Evolutionary conservation across 164 flowering plant species (phyloP), one percentile per base, ranked within the genome.

Genomic region (Aristolochia californica): DNA sequence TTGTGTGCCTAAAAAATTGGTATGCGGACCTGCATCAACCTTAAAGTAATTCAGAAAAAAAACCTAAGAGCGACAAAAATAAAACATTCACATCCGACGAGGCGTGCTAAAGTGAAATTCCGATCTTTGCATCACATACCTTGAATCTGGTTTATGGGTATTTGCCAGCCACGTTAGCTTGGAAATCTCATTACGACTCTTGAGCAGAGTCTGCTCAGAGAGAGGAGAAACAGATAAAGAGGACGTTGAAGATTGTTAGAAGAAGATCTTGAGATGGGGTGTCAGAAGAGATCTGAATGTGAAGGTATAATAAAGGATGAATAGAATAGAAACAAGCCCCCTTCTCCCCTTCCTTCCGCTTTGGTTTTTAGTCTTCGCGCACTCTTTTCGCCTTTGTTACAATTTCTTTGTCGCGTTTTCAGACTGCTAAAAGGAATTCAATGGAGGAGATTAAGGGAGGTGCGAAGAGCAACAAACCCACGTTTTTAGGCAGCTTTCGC

Each of bases 401-500:
- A 55, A n/a, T 20, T 15, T 40, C 48, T 26, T 5, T 24, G 25
- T 17, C 22, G n/a, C 28, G 56, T 54, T 30, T 18, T 28, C 45
- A 18, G n/a, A 18, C 13, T 27, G 12, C 4, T 16, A 21, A 49
- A 47, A 28, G 54, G 55, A 30, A 73, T 67, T 69, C 69, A 67
- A 68, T 69, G 69, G 66, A 51, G 50, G 70, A 62, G 74, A 71
- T 67, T 77, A 69, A 75, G 79, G 34, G 10, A 30, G 70, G 78
- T 68, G 70, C 73, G 79, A 80, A 75, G 72, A 53, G 43, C 64
- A 76, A 74, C 80, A 66, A 58, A 75, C 71, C 86, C 86, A 67
- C 58, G 57, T 66, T 75, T 78, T 70, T 68, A 75, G 90, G 82
- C 90, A 74, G 56, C 70, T 71, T 75, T 81, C 63, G 45, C 83